Conservation (phyloP, 2,329 filamentous ascomycete genomes). For the Monosporascus cannonballus region DNA sequence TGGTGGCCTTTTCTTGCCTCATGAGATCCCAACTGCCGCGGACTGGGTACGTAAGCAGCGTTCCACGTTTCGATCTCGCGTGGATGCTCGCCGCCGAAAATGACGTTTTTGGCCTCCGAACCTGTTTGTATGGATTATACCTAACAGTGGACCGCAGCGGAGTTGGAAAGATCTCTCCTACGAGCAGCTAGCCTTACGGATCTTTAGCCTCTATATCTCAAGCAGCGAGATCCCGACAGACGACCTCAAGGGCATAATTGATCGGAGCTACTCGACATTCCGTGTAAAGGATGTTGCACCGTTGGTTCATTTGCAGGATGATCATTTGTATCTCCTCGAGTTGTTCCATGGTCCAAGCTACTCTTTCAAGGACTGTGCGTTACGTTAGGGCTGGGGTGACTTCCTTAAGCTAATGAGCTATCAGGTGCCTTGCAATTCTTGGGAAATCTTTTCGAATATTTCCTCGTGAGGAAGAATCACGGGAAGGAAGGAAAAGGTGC, state of each 20-base stretch:
- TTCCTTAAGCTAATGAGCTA: too few species aligned
- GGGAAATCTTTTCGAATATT: slow-evolving; percentile 94
- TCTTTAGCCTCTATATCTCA: slow-evolving; percentile 86
- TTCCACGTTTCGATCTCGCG: too few species aligned
- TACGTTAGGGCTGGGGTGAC: too few species aligned
- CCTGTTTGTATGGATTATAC: too few species aligned
- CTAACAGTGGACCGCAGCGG: slow-evolving; percentile 30
- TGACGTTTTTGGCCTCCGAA: too few species aligned
- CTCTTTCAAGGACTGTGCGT: slow-evolving; percentile 72
- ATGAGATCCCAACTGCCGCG: slow-evolving; percentile 59
- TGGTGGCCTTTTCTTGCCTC: slow-evolving; percentile 83
- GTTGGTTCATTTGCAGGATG: slow-evolving; percentile 62
- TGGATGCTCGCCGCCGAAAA: too few species aligned
- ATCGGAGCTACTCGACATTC: slow-evolving; percentile 85
- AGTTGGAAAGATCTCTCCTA: slow-evolving; percentile 76
- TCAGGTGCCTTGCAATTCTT: slow-evolving; percentile 80
- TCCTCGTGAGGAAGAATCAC: slow-evolving; percentile 67
- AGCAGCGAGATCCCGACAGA: slow-evolving; percentile 70
- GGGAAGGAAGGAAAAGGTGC: slow-evolving; percentile 49
- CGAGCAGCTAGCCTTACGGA: slow-evolving; percentile 73
- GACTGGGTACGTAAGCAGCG: slow-evolving; percentile 31
- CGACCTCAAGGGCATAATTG: slow-evolving; percentile 78
- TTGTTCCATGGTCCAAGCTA: slow-evolving; percentile 95
- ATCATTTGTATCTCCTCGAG: slow-evolving; percentile 80
- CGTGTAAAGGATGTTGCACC: slow-evolving; percentile 73